Conservation (phyloP, 768 basidiomycete genomes). For the Termitomyces sp. region DNA sequence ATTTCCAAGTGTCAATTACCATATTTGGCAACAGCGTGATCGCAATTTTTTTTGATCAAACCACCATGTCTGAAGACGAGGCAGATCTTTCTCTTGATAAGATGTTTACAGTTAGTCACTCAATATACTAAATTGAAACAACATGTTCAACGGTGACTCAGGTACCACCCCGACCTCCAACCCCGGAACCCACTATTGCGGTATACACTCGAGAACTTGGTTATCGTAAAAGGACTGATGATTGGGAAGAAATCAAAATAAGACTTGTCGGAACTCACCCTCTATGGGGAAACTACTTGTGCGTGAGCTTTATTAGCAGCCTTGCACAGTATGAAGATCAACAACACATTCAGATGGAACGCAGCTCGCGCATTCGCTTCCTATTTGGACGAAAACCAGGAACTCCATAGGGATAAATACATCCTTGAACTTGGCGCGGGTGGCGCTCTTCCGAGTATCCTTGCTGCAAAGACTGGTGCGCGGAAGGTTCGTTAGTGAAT, state of each 20-base stretch:
- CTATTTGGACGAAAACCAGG: slow-evolving; percentile 52
- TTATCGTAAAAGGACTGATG: slow-evolving; percentile 6
- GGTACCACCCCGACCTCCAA: slow-evolving; percentile 65
- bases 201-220: slow-evolving; percentile 38
- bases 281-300: slow-evolving; percentile 81
- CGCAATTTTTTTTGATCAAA: neutral
- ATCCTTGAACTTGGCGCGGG: slow-evolving; percentile 94
- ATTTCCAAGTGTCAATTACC: neutral
- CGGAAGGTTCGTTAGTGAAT: slow-evolving; percentile 38
- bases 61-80: slow-evolving; percentile 13
- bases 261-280: slow-evolving; percentile 75
- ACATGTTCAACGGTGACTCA: slow-evolving; percentile 17
- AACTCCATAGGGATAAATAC: slow-evolving; percentile 35
- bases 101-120: slow-evolving; percentile 44
- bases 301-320: slow-evolving; percentile 9
- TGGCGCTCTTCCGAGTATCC: slow-evolving; percentile 81
- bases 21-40: neutral
- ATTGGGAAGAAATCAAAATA: slow-evolving; percentile 47
- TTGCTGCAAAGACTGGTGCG: slow-evolving; percentile 68
- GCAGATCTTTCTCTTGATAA: slow-evolving; percentile 10
- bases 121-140: neutral
- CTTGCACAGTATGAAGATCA: neutral
- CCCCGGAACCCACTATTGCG: slow-evolving; percentile 53
- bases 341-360: slow-evolving; percentile 56
- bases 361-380: slow-evolving; percentile 68